Evolutionary conservation across 306 rosid species (phyloP).

Genomic region (Ammopiptanthus mongolicus): DNA sequence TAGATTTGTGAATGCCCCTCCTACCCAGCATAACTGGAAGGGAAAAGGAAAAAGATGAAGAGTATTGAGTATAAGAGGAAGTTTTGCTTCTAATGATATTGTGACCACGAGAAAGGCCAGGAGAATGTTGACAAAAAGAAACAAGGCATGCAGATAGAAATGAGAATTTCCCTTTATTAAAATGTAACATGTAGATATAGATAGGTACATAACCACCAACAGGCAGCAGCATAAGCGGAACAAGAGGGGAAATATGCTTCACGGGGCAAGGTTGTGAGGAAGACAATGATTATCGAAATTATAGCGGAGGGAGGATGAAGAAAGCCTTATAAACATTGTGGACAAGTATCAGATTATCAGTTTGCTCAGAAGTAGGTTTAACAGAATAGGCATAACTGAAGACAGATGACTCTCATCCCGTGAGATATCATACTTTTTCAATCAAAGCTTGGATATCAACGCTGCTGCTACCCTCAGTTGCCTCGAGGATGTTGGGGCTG

Average conservation of each 20-base stretch:
- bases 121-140: not conserved
- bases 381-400: slow-evolving; percentile 9
- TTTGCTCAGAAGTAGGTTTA: slow-evolving; percentile 17
- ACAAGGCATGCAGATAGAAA: slow-evolving; percentile 8
- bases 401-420: slow-evolving; percentile 23
- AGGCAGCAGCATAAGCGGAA: not conserved
- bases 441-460: slow-evolving; percentile 59
- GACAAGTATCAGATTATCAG: slow-evolving; percentile 6
- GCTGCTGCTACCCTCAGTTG: slow-evolving; percentile 50
- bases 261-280: not conserved
- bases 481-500: slow-evolving; percentile 63
- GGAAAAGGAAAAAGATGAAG: not conserved
- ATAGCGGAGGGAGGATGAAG: slow-evolving; percentile 10
- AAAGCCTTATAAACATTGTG: slow-evolving; percentile 16
- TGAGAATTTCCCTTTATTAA: slow-evolving; percentile 23
- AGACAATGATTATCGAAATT: slow-evolving; percentile 13
- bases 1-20: not conserved
- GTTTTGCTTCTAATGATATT: not conserved
- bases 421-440: slow-evolving; percentile 60
- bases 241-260: slow-evolving; percentile 23
- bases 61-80: not conserved
- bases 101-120: not conserved
- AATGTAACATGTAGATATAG: slow-evolving; percentile 21
- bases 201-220: slow-evolving; percentile 21
- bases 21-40: not conserved